Percentiles rank a stretch among this genome's conserved stretches.
phyloP scores from a whole-genome alignment of 345 rosid genomes.

The Populus tremula region DNA sequence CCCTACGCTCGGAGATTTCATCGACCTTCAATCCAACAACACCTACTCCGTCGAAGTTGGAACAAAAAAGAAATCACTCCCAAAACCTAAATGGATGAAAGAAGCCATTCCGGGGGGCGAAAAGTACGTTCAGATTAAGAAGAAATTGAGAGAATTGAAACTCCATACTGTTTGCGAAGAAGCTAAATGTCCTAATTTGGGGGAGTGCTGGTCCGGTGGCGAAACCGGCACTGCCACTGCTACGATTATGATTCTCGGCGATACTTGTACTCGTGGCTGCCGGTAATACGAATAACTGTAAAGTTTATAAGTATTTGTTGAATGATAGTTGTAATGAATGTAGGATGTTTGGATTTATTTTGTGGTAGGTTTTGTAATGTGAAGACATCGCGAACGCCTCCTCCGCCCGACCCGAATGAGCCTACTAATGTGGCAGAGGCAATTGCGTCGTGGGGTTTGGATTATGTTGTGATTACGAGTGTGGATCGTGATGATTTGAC shows the following conservation, averaged over 20 bases:
- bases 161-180: conserved; percentile 99
- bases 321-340: background rate
- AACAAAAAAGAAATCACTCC: conserved; percentile 87
- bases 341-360: background rate
- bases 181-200: conserved; percentile 90
- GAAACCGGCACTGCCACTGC: conserved; percentile 98
- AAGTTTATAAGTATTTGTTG: background rate
- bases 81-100: conserved; percentile 98
- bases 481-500: conserved; percentile 86
- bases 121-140: conserved; percentile 94
- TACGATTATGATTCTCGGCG: conserved; percentile 93
- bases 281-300: conserved; percentile 33
- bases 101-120: conserved; percentile 93
- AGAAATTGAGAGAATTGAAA: conserved; percentile 80
- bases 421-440: conserved; percentile 93
- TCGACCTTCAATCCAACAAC: conserved; percentile 36
- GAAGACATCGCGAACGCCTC: conserved; percentile 90
- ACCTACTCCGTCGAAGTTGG: conserved; percentile 91
- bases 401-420: conserved; percentile 90
- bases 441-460: conserved; percentile 94
- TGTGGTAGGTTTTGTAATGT: conserved; percentile 78
- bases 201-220: conserved; percentile 99
- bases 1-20: conserved; percentile 63
- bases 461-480: conserved; percentile 87
- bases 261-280: conserved; percentile 96